phyloP scores from a whole-genome alignment of 768 basidiomycete genomes.

The Crepidotus variabilis region DNA sequence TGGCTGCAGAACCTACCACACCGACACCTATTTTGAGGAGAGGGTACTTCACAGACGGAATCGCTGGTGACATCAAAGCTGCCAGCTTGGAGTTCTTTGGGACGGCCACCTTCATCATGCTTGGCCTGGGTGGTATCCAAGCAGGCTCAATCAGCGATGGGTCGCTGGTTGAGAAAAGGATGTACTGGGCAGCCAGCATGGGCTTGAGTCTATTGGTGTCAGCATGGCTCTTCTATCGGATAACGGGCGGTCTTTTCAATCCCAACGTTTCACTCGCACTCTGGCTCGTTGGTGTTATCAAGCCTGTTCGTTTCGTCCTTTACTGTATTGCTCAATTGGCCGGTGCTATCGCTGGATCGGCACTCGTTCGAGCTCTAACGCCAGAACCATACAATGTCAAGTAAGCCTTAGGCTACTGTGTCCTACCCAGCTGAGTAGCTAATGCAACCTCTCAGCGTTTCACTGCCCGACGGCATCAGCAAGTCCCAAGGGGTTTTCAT shows the following conservation, averaged over 20 bases:
- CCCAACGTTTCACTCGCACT: conserved; percentile 60
- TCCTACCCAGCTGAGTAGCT: too few species aligned
- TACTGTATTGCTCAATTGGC: conserved; percentile 59
- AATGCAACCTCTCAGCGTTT: conserved; percentile 42
- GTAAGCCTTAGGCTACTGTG: conserved; percentile 27
- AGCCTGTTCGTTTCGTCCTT: conserved; percentile 52
- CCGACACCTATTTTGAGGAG: background rate
- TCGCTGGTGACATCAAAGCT: conserved; percentile 40
- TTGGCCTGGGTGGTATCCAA: conserved; percentile 64
- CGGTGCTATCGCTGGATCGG: conserved; percentile 59
- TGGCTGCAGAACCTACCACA: background rate
- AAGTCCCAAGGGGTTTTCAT: conserved; percentile 61
- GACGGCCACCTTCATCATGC: conserved; percentile 59
- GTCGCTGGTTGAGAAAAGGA: conserved; percentile 30
- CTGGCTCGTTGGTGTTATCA: conserved; percentile 50
- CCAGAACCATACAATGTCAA: conserved; percentile 52
- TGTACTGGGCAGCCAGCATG: conserved; percentile 59
- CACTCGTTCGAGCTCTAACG: conserved; percentile 49
- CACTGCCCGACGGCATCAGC: conserved; percentile 42
- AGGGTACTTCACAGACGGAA: conserved; percentile 2
- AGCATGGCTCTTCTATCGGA: conserved; percentile 65
- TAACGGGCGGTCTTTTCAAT: conserved; percentile 64
- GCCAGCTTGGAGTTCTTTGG: conserved; percentile 58
- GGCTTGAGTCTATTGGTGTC: conserved; percentile 60
- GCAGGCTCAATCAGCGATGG: conserved; percentile 37